These are phyloP conservation scores for Ettlia oleoabundans DNA, from an alignment of 139 green algal genomes.

Conservation along the genomic window DNA sequence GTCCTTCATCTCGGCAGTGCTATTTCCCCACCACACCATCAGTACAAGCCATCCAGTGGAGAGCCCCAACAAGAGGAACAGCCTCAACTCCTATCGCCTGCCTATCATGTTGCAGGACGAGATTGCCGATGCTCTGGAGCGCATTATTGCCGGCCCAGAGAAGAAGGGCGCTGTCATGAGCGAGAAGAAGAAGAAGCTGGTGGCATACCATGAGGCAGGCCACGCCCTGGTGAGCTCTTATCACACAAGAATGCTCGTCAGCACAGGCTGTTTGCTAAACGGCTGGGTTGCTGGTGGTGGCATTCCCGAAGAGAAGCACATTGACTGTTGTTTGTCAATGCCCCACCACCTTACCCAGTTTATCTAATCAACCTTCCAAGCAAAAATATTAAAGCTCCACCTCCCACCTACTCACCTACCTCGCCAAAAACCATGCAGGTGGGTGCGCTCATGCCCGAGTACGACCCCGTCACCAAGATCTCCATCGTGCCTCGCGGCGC, in stretches of 20 bases:
- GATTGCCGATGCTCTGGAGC: slow-evolving; percentile 98
- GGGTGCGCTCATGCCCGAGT: slow-evolving; percentile 98
- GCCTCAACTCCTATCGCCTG: too few relatives aligned
- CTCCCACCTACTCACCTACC: too few relatives aligned
- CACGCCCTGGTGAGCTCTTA: slow-evolving; percentile 80
- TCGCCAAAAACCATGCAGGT: slow-evolving; percentile 63
- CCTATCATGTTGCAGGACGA: slow-evolving; percentile 85
- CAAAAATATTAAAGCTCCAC: neutral
- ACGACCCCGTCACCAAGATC: slow-evolving; percentile 99
- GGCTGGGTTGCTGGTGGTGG: neutral
- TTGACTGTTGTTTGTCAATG: neutral
- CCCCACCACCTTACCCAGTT: neutral
- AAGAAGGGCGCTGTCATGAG: slow-evolving; percentile 98
- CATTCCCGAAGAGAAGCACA: neutral
- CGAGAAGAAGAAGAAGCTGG: slow-evolving; percentile 95
- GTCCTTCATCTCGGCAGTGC: too few relatives aligned
- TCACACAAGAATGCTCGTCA: too few relatives aligned
- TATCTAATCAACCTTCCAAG: too few relatives aligned
- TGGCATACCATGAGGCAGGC: slow-evolving; percentile 98
- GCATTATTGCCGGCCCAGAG: slow-evolving; percentile 98
- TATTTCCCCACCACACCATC: too few relatives aligned
- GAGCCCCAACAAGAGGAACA: too few relatives aligned
- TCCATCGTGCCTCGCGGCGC: slow-evolving; percentile 95
- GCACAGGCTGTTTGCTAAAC: too few relatives aligned
- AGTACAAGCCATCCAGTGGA: too few relatives aligned